Evolutionary conservation across 768 basidiomycete species (phyloP), one percentile per base, ranked within the genome.

Genomic region (Suillus brevipes): DNA sequence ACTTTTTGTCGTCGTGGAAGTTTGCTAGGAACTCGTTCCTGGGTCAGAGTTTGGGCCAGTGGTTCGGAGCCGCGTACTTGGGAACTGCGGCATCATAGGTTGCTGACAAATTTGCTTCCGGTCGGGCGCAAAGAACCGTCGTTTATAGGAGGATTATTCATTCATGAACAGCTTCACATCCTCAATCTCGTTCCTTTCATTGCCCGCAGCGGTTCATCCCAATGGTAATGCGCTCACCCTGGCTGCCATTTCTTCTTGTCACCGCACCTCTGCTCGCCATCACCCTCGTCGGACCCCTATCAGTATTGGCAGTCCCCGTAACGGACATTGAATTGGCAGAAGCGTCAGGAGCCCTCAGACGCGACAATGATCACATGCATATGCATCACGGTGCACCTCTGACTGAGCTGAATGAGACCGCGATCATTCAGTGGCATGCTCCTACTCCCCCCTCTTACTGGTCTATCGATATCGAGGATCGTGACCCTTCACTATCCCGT

Each of bases 391-490:
- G 72, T 1, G 81, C 81, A 5, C 88, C 89, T 16, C 67, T 86
- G 31, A 68, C 82, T n/a, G 79, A 84, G 65, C 80, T 96, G 63
- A 92, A 96, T 75, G 95, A 95, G 73, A 90, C 91, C 0, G 86
- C 90, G 62, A 78, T 95, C 57, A 79, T 86, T 38, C 73, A 85
- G 68, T 77, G 79, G 63, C 93, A 95, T 73, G 73, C 80, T 0
- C 87, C 88, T 0, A 91, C 89, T 0, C 91, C 91, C 0, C 86
- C 89, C 0, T 94, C 93, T 3, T 97, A 94, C 75, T 94, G 87
- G 76, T 88, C 90, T 16, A 84, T 90, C 68, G 95, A 96, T 75
- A 84, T 88, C 73, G 87, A 90, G 42, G 81, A 83, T 58, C 75
- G 73, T 8, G 84, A 81, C 63, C 72, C 76, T 10, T 76, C 76